phyloP scores from a whole-genome alignment of 768 basidiomycete genomes.

The Collybia nuda region DNA sequence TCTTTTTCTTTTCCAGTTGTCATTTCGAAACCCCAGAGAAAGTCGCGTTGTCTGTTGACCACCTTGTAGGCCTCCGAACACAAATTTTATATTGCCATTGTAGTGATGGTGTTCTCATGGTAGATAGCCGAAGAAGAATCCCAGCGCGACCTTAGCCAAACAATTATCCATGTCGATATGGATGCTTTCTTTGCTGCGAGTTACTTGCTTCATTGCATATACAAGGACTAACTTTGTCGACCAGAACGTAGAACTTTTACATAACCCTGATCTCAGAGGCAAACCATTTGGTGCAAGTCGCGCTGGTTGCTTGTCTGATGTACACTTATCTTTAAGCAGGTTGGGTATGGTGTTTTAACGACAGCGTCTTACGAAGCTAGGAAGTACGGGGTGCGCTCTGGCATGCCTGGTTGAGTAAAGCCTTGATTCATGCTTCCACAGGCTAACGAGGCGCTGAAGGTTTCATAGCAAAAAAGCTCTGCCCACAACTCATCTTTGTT shows the following conservation, averaged over 20 bases:
- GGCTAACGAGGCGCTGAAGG: constrained; percentile 37
- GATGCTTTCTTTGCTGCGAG: constrained; percentile 84
- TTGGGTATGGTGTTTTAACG: constrained; percentile 80
- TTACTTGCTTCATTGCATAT: constrained; percentile 1
- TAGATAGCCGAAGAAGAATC: constrained; percentile 73
- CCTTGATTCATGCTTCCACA: too few species aligned
- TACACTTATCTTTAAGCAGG: constrained; percentile 35
- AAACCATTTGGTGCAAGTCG: constrained; percentile 70
- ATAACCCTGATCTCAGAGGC: constrained; percentile 60
- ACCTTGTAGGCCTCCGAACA: constrained; percentile 47
- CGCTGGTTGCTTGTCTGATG: constrained; percentile 12
- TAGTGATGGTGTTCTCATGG: background rate
- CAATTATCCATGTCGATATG: constrained; percentile 94
- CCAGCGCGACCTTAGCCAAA: constrained; percentile 76
- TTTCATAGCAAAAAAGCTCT: constrained; percentile 92
- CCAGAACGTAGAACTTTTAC: constrained; percentile 69
- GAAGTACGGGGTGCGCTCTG: constrained; percentile 88
- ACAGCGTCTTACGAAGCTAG: constrained; percentile 94
- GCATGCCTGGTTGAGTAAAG: constrained; percentile 76
- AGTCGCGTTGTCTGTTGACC: constrained; percentile 68
- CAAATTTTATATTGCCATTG: background rate
- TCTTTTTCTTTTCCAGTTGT: constrained; percentile 6
- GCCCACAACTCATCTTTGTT: constrained; percentile 82
- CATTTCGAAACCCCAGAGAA: constrained; percentile 34
- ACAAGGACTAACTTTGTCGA: background rate